phyloP scores from a whole-genome alignment of 139 green algal species.

The Coccomyxa sp. region DNA sequence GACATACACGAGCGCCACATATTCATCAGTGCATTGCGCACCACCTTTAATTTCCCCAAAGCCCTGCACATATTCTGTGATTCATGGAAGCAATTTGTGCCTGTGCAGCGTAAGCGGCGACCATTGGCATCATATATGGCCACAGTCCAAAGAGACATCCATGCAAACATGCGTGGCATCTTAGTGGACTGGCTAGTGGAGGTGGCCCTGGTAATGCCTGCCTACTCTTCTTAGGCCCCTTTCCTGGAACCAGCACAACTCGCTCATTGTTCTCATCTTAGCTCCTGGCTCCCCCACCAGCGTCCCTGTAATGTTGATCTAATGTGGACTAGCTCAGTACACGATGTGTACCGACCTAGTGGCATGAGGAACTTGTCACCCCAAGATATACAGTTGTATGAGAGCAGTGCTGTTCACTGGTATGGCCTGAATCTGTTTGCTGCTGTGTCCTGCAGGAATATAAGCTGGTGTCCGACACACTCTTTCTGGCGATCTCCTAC shows the following conservation, averaged over 20 bases:
- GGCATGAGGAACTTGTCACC: no score
- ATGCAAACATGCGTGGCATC: slow-evolving; percentile 86
- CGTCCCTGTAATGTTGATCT: no score
- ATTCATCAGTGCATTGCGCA: not conserved
- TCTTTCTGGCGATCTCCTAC: slow-evolving; percentile 85
- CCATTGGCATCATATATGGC: slow-evolving; percentile 70
- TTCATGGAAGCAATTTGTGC: not conserved
- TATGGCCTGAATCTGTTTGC: no score
- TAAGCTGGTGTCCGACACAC: slow-evolving; percentile 85
- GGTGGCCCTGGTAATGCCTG: slow-evolving; percentile 36
- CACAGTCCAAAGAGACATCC: slow-evolving; percentile 83
- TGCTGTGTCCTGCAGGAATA: slow-evolving; percentile 81
- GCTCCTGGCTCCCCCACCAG: no score
- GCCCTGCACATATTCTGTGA: not conserved
- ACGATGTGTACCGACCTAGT: no score
- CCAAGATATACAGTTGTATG: no score
- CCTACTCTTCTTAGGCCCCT: not conserved
- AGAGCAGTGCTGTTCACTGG: no score
- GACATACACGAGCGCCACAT: not conserved
- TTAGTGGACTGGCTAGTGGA: slow-evolving; percentile 98
- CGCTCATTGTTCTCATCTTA: no score
- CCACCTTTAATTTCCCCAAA: not conserved
- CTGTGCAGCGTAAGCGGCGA: slow-evolving; percentile 48
- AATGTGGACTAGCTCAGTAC: no score
- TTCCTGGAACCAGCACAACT: no score